phyloP scores from a whole-genome alignment of 2,329 filamentous ascomycete species.

The Macroventuria anomochaeta region DNA sequence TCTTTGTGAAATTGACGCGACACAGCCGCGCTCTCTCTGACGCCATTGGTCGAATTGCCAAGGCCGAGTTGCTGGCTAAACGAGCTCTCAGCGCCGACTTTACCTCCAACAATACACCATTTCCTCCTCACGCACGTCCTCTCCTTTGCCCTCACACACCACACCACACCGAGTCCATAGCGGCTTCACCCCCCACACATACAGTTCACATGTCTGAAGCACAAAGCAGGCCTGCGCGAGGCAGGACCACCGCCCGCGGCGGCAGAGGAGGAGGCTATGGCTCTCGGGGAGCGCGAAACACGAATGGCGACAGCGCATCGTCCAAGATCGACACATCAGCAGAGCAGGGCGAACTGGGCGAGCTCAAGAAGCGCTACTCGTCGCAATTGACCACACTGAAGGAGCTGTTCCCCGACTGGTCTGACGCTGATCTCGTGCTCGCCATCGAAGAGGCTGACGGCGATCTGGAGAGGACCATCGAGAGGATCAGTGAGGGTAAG shows the following conservation, averaged over 20 bases:
- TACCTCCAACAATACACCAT: slow-evolving; percentile 43
- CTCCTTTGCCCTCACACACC: slow-evolving; percentile 33
- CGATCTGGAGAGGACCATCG: slow-evolving; percentile 73
- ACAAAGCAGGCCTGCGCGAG: slow-evolving; percentile 85
- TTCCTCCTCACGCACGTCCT: slow-evolving; percentile 33
- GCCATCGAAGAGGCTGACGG: slow-evolving; percentile 88
- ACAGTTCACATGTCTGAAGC: slow-evolving; percentile 85
- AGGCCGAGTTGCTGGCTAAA: slow-evolving; percentile 15
- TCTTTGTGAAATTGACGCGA: slow-evolving; percentile 7
- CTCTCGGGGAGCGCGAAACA: slow-evolving; percentile 59
- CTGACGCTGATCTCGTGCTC: slow-evolving; percentile 91
- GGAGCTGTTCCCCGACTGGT: slow-evolving; percentile 95
- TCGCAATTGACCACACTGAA: slow-evolving; percentile 80
- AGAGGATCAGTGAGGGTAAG: slow-evolving; percentile 80
- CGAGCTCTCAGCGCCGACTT: slow-evolving; percentile 36
- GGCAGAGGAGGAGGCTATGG: slow-evolving; percentile 71
- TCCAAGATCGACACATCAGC: slow-evolving; percentile 68
- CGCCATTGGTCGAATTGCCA: slow-evolving; percentile 18
- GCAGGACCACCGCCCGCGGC: slow-evolving; percentile 88
- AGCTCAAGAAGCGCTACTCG: slow-evolving; percentile 90
- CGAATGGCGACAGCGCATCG: slow-evolving; percentile 73
- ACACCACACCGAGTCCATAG: slow-evolving; percentile 28
- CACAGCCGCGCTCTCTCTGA: slow-evolving; percentile 13
- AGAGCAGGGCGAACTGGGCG: slow-evolving; percentile 88
- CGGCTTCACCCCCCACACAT: slow-evolving; percentile 46